phyloP scores from a whole-genome alignment of 2,329 filamentous ascomycete species.

The Fusarium haematococcum region DNA sequence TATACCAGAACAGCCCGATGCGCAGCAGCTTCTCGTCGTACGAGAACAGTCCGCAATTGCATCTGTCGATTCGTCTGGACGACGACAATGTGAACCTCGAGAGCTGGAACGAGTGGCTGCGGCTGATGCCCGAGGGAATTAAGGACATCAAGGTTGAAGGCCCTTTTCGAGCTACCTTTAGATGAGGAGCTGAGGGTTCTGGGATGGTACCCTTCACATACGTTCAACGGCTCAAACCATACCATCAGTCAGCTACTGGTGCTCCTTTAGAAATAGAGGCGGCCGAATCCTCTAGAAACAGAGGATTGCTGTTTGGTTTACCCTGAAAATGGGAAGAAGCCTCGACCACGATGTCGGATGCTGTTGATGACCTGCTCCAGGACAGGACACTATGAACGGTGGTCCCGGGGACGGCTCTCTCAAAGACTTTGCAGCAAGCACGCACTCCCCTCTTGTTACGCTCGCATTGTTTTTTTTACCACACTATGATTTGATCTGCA shows the following conservation, averaged over 20 bases:
- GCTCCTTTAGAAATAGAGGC: conserved; percentile 24
- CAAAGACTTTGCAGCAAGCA: conserved; percentile 5
- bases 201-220: background rate
- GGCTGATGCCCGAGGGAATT: conserved; percentile 68
- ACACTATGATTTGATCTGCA: conserved; percentile 29
- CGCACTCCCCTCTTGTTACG: conserved; percentile 22
- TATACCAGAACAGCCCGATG: conserved; percentile 56
- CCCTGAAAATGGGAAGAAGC: conserved; percentile 32
- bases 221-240: conserved; percentile 8
- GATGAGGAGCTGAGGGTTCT: conserved; percentile 24
- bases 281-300: conserved; percentile 11
- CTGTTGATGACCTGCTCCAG: background rate
- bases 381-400: conserved; percentile 1
- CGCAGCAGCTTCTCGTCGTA: conserved; percentile 54
- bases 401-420: conserved; percentile 5
- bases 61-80: conserved; percentile 62
- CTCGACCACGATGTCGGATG: conserved; percentile 8
- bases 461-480: conserved; percentile 13
- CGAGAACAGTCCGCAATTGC: conserved; percentile 61
- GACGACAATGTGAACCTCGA: conserved; percentile 65
- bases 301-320: conserved; percentile 14
- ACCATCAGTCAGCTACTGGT: background rate
- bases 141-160: conserved; percentile 67
- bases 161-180: conserved; percentile 53
- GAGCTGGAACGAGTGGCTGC: conserved; percentile 69